Evolutionary conservation across 768 basidiomycete species (phyloP).

Genomic region (Holtermanniella nyarrowii): DNA sequence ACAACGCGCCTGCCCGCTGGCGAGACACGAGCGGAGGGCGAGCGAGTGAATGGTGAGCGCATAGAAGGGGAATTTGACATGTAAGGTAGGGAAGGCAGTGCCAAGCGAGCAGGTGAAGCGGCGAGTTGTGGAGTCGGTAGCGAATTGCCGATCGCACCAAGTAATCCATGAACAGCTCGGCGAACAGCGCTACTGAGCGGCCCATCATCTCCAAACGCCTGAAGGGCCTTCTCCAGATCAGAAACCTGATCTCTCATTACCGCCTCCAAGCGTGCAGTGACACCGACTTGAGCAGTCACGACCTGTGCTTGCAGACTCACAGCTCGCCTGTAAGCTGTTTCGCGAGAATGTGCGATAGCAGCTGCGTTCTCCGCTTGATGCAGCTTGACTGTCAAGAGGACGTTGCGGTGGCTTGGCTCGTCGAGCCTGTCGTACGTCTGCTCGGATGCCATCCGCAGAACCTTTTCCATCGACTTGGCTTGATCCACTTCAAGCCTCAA

Average conservation of each 20-base stretch:
- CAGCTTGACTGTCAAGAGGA: conserved; percentile 12
- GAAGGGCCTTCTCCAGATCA: not conserved
- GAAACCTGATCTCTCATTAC: not conserved
- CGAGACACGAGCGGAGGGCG: conserved; percentile 2
- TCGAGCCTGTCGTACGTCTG: conserved; percentile 17
- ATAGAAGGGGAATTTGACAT: too few species aligned
- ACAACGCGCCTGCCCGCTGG: conserved; percentile 10
- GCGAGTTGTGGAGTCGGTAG: not conserved
- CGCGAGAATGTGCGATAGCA: conserved; percentile 15
- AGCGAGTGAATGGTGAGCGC: not conserved
- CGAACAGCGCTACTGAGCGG: conserved; percentile 1
- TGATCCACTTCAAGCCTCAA: conserved; percentile 10
- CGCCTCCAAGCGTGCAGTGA: conserved; percentile 5
- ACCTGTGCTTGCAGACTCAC: conserved; percentile 9
- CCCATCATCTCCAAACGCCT: not conserved
- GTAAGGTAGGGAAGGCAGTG: not conserved
- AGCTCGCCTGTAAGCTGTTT: conserved; percentile 13
- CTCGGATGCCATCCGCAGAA: conserved; percentile 16
- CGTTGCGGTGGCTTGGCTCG: conserved; percentile 8
- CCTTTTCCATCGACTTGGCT: conserved; percentile 13
- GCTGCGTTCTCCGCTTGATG: conserved; percentile 10
- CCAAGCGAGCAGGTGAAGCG: not conserved
- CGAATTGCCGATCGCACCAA: not conserved
- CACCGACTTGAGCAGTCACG: conserved; percentile 3
- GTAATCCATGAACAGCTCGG: not conserved